Percentiles rank a stretch among this genome's conserved stretches.
Conservation (phyloP, 2,329 filamentous ascomycete species). For the Calonectria crousiana region DNA sequence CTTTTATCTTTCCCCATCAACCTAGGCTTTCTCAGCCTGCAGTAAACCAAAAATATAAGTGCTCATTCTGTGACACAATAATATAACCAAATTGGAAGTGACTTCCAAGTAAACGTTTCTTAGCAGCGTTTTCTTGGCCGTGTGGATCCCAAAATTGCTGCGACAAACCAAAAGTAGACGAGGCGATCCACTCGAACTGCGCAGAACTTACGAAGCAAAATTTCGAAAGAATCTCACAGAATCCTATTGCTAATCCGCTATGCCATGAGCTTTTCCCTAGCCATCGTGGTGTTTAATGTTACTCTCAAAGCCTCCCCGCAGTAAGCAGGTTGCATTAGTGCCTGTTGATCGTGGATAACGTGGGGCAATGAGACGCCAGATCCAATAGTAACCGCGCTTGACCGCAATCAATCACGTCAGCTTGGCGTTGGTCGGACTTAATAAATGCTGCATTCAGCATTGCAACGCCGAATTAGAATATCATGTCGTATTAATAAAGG, state of each 20-base stretch:
- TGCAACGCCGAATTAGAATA: background rate
- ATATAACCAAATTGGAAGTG: background rate
- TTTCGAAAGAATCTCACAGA: background rate
- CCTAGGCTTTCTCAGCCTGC: background rate
- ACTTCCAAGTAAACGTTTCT: background rate
- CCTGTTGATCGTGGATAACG: background rate
- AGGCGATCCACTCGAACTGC: background rate
- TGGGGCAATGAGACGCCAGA: background rate
- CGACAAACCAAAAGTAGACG: background rate
- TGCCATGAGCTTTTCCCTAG: background rate
- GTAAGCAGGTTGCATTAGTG: slow-evolving; percentile 4
- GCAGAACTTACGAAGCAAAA: background rate
- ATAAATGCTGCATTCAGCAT: background rate
- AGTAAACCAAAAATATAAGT: background rate
- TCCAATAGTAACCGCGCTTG: background rate
- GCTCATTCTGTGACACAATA: background rate
- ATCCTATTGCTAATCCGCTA: background rate
- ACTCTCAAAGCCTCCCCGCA: background rate
- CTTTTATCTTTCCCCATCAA: background rate
- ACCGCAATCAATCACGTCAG: background rate
- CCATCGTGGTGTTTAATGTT: background rate
- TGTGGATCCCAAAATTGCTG: background rate
- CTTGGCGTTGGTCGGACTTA: background rate
- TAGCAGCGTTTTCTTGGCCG: background rate
- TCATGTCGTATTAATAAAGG: background rate